These are phyloP conservation scores for Dictyostelium capitatum DNA, from an alignment of 78 protist genomes.

Conservation along the genomic window DNA sequence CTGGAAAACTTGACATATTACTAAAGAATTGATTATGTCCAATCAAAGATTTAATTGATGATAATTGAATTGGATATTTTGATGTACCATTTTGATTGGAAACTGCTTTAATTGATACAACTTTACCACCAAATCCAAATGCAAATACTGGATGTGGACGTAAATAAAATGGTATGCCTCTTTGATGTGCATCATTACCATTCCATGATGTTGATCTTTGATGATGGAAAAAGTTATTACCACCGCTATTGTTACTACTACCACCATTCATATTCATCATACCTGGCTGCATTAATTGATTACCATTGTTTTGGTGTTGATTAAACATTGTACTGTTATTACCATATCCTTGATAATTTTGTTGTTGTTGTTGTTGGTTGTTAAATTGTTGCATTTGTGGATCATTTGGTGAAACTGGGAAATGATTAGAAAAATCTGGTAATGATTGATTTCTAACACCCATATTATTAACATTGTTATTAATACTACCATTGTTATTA, in stretches of 20 bases:
- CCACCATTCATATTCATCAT: not conserved
- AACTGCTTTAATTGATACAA: constrained; percentile 18
- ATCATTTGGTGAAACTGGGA: constrained; percentile 21
- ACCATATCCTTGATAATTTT: constrained; percentile 24
- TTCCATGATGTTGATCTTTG: constrained; percentile 41
- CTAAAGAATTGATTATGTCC: constrained; percentile 8
- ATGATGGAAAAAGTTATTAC: not conserved
- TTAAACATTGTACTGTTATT: not conserved
- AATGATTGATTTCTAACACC: constrained; percentile 25
- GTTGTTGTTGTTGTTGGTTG: not conserved
- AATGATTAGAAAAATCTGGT: constrained; percentile 29
- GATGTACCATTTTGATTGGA: not conserved
- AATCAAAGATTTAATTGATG: constrained; percentile 1
- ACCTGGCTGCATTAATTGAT: not conserved
- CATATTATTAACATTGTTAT: not conserved
- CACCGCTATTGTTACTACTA: not conserved
- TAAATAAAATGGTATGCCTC: constrained; percentile 14
- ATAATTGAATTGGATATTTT: constrained; percentile 13
- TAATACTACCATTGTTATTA: too few species aligned
- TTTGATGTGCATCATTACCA: constrained; percentile 23
- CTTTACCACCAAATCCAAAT: constrained; percentile 82
- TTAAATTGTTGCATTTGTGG: not conserved
- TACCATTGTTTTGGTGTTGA: not conserved
- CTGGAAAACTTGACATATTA: constrained; percentile 73
- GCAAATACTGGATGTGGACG: constrained; percentile 80